These are phyloP conservation scores for Termitomyces sp. DNA, from an alignment of 768 basidiomycete genomes.

Conservation along the genomic window DNA sequence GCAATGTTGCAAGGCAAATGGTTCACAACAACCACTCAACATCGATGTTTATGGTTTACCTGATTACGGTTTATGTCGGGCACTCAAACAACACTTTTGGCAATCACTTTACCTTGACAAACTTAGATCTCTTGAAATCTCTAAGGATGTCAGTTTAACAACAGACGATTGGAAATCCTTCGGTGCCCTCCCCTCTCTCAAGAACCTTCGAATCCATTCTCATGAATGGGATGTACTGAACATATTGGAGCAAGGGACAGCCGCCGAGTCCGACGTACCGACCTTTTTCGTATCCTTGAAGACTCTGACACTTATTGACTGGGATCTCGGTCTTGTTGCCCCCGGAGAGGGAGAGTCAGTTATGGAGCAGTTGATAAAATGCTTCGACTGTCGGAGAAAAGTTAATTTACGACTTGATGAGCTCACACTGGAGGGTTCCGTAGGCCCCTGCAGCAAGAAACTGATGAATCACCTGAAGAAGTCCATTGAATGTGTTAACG, in stretches of 20 bases:
- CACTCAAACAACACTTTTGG: neutral
- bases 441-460: neutral
- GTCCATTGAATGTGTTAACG: neutral
- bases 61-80: neutral
- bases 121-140: neutral
- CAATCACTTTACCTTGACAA: neutral
- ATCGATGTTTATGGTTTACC: neutral
- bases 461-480: neutral
- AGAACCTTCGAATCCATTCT: neutral
- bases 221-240: neutral
- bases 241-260: neutral
- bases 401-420: neutral
- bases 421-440: neutral
- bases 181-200: neutral
- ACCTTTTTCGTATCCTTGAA: neutral
- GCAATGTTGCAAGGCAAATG: neutral
- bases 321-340: neutral
- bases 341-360: no score
- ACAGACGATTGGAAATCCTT: neutral
- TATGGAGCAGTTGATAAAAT: neutral
- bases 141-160: neutral
- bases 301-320: neutral
- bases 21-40: neutral
- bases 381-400: neutral
- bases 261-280: neutral